phyloP scores from a whole-genome alignment of 2,329 filamentous ascomycete genomes.

The Helicocarpus griseus region DNA sequence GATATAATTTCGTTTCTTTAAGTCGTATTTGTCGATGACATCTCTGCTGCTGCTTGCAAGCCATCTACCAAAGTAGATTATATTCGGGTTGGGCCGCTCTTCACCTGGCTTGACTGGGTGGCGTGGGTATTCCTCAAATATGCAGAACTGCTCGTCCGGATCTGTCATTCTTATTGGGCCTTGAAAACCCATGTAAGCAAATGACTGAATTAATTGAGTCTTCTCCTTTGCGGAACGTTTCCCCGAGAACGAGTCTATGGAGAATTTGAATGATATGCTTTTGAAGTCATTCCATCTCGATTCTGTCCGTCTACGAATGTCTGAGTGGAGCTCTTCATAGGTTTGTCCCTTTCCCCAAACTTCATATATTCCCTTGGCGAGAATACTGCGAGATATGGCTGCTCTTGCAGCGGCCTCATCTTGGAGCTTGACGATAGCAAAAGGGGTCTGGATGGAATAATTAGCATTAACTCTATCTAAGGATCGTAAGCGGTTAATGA shows the following conservation, averaged over 20 bases:
- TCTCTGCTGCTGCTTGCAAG: conserved; percentile 59
- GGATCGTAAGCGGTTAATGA: background rate
- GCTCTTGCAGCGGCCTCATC: conserved; percentile 54
- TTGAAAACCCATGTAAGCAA: conserved; percentile 65
- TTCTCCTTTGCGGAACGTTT: conserved; percentile 56
- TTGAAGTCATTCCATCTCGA: conserved; percentile 59
- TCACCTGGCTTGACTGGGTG: conserved; percentile 6
- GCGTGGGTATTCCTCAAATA: conserved; percentile 59
- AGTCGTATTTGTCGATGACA: conserved; percentile 62
- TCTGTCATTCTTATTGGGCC: conserved; percentile 69
- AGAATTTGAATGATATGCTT: conserved; percentile 67
- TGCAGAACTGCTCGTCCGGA: conserved; percentile 63
- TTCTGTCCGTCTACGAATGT: conserved; percentile 50
- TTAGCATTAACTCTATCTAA: conserved; percentile 3
- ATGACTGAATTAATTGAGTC: conserved; percentile 68
- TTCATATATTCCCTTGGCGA: conserved; percentile 76
- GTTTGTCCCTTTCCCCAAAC: conserved; percentile 69
- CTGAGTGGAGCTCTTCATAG: conserved; percentile 58
- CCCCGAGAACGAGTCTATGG: conserved; percentile 71
- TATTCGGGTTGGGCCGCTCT: conserved; percentile 46
- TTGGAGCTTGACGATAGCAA: conserved; percentile 64
- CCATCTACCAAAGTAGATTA: conserved; percentile 62
- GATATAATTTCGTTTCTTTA: conserved; percentile 91
- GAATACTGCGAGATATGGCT: conserved; percentile 66
- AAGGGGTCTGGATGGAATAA: conserved; percentile 59